These are phyloP conservation scores for Pseudocercospora fijiensis DNA, from an alignment of 2,329 filamentous ascomycete species.

Conservation along the genomic window DNA sequence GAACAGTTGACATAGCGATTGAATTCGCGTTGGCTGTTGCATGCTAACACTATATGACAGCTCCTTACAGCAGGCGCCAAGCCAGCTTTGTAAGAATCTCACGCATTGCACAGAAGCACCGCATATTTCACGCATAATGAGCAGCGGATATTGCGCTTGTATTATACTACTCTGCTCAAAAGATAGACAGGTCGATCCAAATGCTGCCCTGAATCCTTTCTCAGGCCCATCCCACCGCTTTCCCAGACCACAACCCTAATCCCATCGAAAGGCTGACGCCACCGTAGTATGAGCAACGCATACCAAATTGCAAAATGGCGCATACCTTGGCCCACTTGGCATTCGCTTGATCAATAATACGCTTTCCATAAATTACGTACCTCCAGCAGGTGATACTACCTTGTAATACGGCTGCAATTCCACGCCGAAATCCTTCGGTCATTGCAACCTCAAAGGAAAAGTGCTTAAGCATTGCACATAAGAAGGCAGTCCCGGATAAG, in stretches of 20 bases:
- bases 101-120: slow-evolving; percentile 12
- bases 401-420: neutral
- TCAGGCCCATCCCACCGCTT: neutral
- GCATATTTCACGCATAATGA: slow-evolving; percentile 13
- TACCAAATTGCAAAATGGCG: neutral
- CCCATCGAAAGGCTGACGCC: neutral
- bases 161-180: slow-evolving; percentile 29
- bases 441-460: neutral
- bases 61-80: slow-evolving; percentile 31
- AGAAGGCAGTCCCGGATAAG: neutral
- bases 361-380: neutral
- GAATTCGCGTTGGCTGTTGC: neutral
- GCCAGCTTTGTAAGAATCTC: slow-evolving; percentile 28
- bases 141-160: slow-evolving; percentile 24
- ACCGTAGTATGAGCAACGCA: neutral
- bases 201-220: neutral
- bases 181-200: slow-evolving; percentile 2
- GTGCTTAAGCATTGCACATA: neutral
- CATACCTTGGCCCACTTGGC: neutral
- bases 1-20: neutral
- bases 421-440: neutral
- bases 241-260: neutral
- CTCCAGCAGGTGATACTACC: neutral
- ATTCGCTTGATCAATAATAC: neutral
- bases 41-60: slow-evolving; percentile 25